A percentile compares a stretch with the other conserved stretches of the same genome.
Evolutionary conservation across 495 filamentous ascomycete species (phyloP).

Genomic region (Chaetomium cochliodes): DNA sequence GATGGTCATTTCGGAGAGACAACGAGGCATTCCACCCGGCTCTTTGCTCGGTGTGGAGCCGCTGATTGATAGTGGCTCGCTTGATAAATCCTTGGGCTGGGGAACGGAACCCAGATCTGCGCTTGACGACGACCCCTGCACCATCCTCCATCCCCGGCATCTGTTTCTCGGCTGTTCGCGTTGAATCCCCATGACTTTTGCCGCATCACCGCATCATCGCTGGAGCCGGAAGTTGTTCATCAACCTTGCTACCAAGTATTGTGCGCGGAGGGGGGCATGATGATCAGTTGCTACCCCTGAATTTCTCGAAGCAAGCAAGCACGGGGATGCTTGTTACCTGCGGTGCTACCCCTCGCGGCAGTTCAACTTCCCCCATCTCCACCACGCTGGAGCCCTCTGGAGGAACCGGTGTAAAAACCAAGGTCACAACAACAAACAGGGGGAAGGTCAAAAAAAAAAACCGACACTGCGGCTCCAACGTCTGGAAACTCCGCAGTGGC

Average conservation of each 20-base stretch:
- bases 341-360: constrained; percentile 10
- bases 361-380: constrained; percentile 2
- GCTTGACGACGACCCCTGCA: constrained; percentile 2
- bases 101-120: constrained; percentile 9
- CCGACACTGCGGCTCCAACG: constrained; percentile 13
- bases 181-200: background rate
- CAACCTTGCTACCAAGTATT: background rate
- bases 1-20: background rate
- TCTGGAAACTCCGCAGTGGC: constrained; percentile 2
- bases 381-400: background rate
- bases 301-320: background rate
- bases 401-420: background rate
- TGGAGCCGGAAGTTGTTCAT: background rate
- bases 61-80: background rate
- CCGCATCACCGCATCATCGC: constrained; percentile 2
- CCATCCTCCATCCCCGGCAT: background rate
- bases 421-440: background rate
- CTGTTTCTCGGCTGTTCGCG: constrained; percentile 9
- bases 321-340: background rate
- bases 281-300: constrained; percentile 1
- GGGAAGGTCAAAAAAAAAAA: background rate
- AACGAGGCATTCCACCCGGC: background rate
- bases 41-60: background rate
- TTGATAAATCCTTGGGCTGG: background rate
- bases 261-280: no score